Evolutionary conservation across 1,284 basidiomycete genomes (phyloP).

Genomic region (Pseudozyma thailandica): DNA sequence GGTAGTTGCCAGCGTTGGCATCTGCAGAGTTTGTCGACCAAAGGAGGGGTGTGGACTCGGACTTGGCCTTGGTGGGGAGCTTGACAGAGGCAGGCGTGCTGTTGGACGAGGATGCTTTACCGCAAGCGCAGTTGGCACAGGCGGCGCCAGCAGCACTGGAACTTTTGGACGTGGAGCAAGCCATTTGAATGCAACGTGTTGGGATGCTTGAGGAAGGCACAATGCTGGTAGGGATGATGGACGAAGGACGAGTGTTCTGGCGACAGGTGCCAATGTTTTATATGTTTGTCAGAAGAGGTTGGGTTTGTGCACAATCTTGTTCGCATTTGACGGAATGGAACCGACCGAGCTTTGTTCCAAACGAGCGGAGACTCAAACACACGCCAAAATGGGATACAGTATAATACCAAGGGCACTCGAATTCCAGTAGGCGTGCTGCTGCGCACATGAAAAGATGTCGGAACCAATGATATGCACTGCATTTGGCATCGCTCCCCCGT

Average conservation of each 20-base stretch:
- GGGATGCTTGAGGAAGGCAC: background rate
- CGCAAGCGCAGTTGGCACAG: slow-evolving; percentile 47
- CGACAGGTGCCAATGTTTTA: no score
- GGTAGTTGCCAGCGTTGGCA: slow-evolving; percentile 18
- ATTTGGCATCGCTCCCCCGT: slow-evolving; percentile 9
- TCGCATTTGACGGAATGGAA: slow-evolving; percentile 1
- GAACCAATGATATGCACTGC: slow-evolving; percentile 27
- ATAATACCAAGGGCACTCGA: no score
- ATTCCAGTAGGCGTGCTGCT: no score
- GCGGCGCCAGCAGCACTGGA: slow-evolving; percentile 9
- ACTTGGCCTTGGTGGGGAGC: slow-evolving; percentile 28
- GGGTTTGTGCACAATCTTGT: background rate
- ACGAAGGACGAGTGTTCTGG: background rate
- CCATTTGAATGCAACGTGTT: no score
- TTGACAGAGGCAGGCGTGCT: slow-evolving; percentile 25
- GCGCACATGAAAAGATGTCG: background rate
- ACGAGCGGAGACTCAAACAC: background rate
- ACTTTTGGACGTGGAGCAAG: slow-evolving; percentile 38
- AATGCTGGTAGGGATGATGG: background rate
- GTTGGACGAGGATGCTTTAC: slow-evolving; percentile 8
- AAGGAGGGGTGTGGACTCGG: slow-evolving; percentile 47
- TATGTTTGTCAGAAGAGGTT: background rate
- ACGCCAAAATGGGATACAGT: no score
- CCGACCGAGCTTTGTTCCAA: slow-evolving; percentile 5
- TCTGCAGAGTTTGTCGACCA: slow-evolving; percentile 30